Evolutionary conservation across 352 stramenopile genomes (phyloP).

Genomic region (Globisporangium mamillatum): DNA sequence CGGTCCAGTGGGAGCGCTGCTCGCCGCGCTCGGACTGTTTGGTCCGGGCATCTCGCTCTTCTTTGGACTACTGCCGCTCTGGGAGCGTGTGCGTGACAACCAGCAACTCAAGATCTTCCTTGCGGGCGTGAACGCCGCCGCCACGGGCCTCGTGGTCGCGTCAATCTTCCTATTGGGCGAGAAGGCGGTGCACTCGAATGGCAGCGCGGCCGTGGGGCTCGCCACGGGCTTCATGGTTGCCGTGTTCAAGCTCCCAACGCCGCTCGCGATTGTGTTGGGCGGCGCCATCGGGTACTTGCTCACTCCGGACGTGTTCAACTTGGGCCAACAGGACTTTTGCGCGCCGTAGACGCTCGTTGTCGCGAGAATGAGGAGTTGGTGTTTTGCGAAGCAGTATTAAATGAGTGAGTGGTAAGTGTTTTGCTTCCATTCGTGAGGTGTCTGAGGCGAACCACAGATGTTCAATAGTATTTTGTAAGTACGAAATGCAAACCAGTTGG

Average conservation of each 20-base stretch:
- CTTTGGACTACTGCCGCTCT: conserved; percentile 91
- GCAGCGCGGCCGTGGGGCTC: conserved; percentile 82
- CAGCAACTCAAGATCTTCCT: conserved; percentile 84
- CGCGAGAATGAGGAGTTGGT: neutral
- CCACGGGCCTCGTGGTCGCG: conserved; percentile 88
- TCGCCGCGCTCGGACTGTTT: conserved; percentile 89
- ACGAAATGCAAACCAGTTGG: no score
- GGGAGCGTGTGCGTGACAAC: conserved; percentile 87
- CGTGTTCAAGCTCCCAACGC: conserved; percentile 71
- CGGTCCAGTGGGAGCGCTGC: conserved; percentile 84
- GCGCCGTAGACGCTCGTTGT: conserved; percentile 13
- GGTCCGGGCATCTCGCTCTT: conserved; percentile 90
- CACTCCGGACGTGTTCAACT: conserved; percentile 40
- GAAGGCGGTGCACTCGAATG: conserved; percentile 76
- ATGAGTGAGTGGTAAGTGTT: neutral
- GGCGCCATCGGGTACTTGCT: conserved; percentile 52
- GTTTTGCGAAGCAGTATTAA: neutral
- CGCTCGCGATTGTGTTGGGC: conserved; percentile 56
- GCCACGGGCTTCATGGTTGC: conserved; percentile 77
- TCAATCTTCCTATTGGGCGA: conserved; percentile 90
- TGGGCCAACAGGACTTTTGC: conserved; percentile 58
- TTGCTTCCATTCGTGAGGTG: neutral
- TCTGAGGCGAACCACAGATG: neutral
- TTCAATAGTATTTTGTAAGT: neutral
- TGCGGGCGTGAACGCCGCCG: conserved; percentile 88